Percentiles rank a stretch among this genome's conserved stretches.
These are phyloP conservation scores for Populus hybrid DNA, from an alignment of 441 rosid species.

Conservation along the genomic window DNA sequence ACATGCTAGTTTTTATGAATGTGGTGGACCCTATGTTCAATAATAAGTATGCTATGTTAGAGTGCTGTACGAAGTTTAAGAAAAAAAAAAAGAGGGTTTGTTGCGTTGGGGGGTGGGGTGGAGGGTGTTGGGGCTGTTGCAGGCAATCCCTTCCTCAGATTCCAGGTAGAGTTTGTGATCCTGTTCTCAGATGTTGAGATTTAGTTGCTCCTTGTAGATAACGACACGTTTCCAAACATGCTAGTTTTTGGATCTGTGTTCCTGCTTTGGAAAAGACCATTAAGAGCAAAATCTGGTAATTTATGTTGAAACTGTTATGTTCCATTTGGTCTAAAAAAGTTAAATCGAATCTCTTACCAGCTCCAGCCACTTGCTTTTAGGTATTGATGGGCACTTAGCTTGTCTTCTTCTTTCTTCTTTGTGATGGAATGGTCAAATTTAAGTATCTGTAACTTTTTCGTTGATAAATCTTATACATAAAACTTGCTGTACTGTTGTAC, in stretches of 20 bases:
- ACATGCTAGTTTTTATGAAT: too few species aligned
- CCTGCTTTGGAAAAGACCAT: background rate
- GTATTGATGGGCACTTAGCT: background rate
- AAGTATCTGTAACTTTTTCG: background rate
- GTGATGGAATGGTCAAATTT: background rate
- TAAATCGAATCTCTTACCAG: background rate
- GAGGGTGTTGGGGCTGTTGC: background rate
- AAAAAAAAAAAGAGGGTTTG: background rate
- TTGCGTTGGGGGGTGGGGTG: background rate
- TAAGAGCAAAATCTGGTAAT: background rate
- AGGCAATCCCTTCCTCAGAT: background rate
- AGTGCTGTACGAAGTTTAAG: background rate
- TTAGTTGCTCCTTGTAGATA: background rate
- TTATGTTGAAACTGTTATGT: background rate
- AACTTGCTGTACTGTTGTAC: background rate
- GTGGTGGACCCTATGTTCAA: background rate
- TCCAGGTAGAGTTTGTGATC: background rate
- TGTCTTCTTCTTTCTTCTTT: too few species aligned
- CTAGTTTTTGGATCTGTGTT: background rate
- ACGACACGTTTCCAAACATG: background rate
- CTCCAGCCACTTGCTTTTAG: background rate
- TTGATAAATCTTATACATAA: background rate
- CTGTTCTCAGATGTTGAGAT: background rate
- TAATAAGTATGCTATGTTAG: background rate
- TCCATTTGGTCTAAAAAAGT: background rate